Evolutionary conservation across 352 stramenopile species (phyloP).

Genomic region (Globisporangium uncinulatum): DNA sequence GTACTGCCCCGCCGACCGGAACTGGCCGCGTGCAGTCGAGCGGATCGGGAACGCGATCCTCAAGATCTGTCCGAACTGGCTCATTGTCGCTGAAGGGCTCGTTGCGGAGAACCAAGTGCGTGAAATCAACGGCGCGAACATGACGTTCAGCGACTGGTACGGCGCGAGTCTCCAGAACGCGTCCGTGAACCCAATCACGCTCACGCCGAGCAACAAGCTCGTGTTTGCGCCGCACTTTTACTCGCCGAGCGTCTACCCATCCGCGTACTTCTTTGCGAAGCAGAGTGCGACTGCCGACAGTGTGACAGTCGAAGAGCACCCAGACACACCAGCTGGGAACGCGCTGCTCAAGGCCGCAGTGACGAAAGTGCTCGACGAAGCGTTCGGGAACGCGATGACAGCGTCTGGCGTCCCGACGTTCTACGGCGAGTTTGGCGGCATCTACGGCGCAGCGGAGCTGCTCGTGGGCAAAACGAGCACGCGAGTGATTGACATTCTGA

Average conservation of each 20-base stretch:
- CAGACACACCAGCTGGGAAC: conserved; percentile 56
- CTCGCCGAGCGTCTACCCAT: conserved; percentile 70
- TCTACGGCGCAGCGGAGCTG: conserved; percentile 56
- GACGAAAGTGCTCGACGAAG: conserved; percentile 51
- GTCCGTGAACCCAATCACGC: conserved; percentile 56
- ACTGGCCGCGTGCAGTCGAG: conserved; percentile 73
- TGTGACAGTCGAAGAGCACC: conserved; percentile 54
- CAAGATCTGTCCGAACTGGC: conserved; percentile 67
- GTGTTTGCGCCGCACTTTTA: conserved; percentile 84
- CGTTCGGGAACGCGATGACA: conserved; percentile 58
- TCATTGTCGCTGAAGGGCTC: conserved; percentile 67
- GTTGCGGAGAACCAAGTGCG: conserved; percentile 34
- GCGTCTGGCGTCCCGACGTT: conserved; percentile 49
- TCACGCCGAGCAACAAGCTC: conserved; percentile 59
- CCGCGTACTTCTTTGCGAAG: conserved; percentile 68
- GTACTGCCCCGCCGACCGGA: conserved; percentile 45
- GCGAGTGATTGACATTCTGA: conserved; percentile 64
- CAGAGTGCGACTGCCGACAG: conserved; percentile 29
- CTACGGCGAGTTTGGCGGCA: conserved; percentile 80
- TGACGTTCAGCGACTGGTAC: conserved; percentile 79
- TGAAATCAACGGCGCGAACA: conserved; percentile 53
- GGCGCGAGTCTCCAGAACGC: conserved; percentile 78
- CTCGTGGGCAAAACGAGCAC: conserved; percentile 58
- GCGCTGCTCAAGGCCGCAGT: conserved; percentile 45
- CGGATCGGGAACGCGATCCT: conserved; percentile 58